Base-by-base conservation (phyloP, 1,139 yeast genomes). In the Candida albicans region DNA sequence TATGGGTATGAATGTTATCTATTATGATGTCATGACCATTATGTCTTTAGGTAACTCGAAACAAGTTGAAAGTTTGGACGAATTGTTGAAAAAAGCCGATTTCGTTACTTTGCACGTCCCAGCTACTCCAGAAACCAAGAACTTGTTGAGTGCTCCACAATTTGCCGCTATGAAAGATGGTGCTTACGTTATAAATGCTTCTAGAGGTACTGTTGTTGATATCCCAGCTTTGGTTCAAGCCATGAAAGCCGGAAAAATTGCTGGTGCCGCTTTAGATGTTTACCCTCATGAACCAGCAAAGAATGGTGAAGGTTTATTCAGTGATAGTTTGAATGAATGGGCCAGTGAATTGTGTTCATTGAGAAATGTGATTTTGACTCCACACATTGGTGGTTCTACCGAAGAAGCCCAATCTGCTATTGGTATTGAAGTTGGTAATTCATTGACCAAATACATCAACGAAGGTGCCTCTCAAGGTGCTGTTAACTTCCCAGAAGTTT, bases 371-470 rank as follows among this genome's bases (percentile, higher is more conserved):
- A 90, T 95, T 52, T 77, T 93, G 61, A 85, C 98, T 45, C 99
- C 99, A 32, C 99, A 93, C 64, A 93, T 93, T 58, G 99, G 99
- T 72, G 99, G 99, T 52, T 90, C 98, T 41, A 93, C 99, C 39
- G 98, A 93, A 70, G 99, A 93, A 74, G 99, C 99, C 29, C 99
- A 93, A 77, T 81, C 90, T 49, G 96, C 98, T 41, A 93, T 93
- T 64, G 99, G 99, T 70, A 76, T 91, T 50, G 99, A 93, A 73
- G 99, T 93, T 48, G 90, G 86, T 47, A 76, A 87, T 40, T 82
- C 96, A 28, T 77, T 93, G 61, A 77, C 91, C 53, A 89, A 88
- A 66, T 95, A 90, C 73, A 86, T 93, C 65, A 93, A 91, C 68
- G 99, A 93, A 74, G 99, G 99, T 73, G 77, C 84, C 57, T 87